Conservation (phyloP, 106 monocot species). For the Narthecium ossifragum region DNA sequence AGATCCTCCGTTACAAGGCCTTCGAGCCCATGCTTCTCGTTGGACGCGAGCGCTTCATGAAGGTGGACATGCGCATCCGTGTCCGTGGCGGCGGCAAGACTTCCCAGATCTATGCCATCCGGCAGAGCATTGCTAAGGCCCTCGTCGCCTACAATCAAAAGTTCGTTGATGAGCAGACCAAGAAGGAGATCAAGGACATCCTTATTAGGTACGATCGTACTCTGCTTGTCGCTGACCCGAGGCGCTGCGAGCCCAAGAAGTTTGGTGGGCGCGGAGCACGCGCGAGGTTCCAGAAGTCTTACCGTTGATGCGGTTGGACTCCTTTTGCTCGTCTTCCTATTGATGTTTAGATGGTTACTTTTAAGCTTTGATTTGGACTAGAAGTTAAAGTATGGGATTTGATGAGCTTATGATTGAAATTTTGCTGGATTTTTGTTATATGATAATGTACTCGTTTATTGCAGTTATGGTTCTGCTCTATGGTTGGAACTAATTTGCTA, state of each 20-base stretch:
- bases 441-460: too few species aligned
- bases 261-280: constrained; percentile 13
- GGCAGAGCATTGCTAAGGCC: constrained; percentile 2
- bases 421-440: too few species aligned
- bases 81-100: constrained; percentile 8
- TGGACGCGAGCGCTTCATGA: constrained; percentile 5
- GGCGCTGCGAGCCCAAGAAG: constrained; percentile 5
- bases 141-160: neutral
- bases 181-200: constrained; percentile 13
- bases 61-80: constrained; percentile 12
- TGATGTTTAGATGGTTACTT: too few species aligned
- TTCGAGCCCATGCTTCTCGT: constrained; percentile 16
- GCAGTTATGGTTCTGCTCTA: too few species aligned
- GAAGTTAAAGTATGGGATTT: too few species aligned
- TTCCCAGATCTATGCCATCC: constrained; percentile 3
- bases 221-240: constrained; percentile 2
- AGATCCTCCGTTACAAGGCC: constrained; percentile 17
- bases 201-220: constrained; percentile 8
- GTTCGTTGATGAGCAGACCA: constrained; percentile 9
- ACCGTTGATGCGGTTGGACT: neutral
- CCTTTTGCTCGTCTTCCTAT: neutral
- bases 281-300: constrained; percentile 13
- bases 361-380: too few species aligned
- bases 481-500: too few species aligned
- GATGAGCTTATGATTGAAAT: too few species aligned